These are phyloP conservation scores for Mycena chlorophos DNA, from an alignment of 768 basidiomycete species.

Conservation along the genomic window DNA sequence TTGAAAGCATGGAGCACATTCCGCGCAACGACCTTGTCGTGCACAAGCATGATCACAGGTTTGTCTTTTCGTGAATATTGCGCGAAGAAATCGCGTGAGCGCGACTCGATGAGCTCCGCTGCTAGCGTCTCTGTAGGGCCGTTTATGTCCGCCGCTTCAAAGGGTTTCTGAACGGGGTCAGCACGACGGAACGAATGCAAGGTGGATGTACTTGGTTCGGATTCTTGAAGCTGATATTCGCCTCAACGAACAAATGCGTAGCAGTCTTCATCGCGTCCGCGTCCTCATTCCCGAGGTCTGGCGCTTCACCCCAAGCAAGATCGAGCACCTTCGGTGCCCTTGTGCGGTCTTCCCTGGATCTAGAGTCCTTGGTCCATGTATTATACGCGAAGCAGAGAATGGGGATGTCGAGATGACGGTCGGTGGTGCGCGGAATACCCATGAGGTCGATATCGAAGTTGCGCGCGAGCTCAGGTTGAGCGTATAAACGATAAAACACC, in stretches of 20 bases:
- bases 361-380: neutral
- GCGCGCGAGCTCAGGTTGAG: neutral
- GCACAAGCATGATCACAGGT: constrained; percentile 13
- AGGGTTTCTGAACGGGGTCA: neutral
- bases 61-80: neutral
- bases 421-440: neutral
- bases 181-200: too few relatives aligned
- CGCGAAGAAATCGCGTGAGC: constrained; percentile 1
- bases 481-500: constrained; percentile 3
- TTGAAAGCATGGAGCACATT: neutral
- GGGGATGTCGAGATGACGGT: neutral
- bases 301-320: neutral
- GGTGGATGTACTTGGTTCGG: too few relatives aligned
- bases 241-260: too few relatives aligned
- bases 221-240: neutral
- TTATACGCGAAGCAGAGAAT: neutral
- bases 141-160: neutral
- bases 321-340: neutral
- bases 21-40: neutral
- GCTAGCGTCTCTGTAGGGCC: constrained; percentile 2
- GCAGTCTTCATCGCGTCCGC: neutral
- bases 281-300: neutral
- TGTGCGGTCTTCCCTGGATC: neutral
- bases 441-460: neutral
- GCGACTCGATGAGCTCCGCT: neutral